A percentile compares a stretch with the other conserved stretches of the same genome.
Evolutionary conservation across 2,329 filamentous ascomycete genomes (phyloP).

Genomic region (Stylonectria norvegica): DNA sequence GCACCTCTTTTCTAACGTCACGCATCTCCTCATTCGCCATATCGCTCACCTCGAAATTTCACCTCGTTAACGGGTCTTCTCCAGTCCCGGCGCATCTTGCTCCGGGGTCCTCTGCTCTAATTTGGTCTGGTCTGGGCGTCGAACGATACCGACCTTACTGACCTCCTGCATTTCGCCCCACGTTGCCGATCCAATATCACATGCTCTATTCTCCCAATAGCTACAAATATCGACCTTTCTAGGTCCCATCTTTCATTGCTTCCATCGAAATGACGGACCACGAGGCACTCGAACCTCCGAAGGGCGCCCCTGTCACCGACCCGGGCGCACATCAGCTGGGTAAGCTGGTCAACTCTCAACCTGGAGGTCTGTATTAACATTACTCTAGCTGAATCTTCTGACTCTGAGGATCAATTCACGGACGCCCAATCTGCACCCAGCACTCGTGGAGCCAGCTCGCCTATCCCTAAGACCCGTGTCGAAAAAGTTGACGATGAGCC

Average conservation of each 20-base stretch:
- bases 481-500: conserved; percentile 53
- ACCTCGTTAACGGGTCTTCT: no score
- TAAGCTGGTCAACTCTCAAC: conserved; percentile 27
- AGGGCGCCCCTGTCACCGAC: conserved; percentile 40
- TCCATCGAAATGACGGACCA: conserved; percentile 27
- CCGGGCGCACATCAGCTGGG: conserved; percentile 60
- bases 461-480: conserved; percentile 56
- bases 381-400: conserved; percentile 48
- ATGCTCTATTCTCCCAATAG: conserved; percentile 14
- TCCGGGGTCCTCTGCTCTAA: no score
- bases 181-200: conserved; percentile 18
- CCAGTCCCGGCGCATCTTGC: no score
- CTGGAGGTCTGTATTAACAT: conserved; percentile 21
- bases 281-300: conserved; percentile 32
- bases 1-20: no score
- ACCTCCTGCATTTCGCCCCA: conserved; percentile 16
- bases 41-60: no score
- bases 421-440: conserved; percentile 58
- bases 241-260: conserved; percentile 6
- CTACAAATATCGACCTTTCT: not conserved
- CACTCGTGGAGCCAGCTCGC: conserved; percentile 41
- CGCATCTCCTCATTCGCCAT: no score
- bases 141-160: conserved; percentile 7
- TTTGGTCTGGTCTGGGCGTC: no score
- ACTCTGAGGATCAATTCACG: conserved; percentile 68